A percentile compares a stretch with the other conserved stretches of the same genome.
These are phyloP conservation scores for Nematodospora valgi DNA, from an alignment of 805 yeast species.

Conservation along the genomic window DNA sequence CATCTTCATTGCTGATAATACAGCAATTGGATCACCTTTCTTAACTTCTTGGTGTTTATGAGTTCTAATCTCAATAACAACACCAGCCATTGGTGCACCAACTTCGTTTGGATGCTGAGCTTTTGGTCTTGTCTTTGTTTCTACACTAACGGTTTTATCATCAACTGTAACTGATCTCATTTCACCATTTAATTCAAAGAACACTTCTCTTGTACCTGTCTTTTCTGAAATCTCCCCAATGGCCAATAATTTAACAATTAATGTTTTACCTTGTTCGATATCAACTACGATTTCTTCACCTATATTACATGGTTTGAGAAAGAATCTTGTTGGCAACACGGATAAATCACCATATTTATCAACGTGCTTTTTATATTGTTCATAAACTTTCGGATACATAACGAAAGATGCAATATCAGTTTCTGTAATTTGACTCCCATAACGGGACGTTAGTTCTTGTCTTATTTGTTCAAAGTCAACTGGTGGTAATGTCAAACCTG, in stretches of 20 bases:
- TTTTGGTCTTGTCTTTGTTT: conserved; percentile 82
- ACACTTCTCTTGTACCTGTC: conserved; percentile 93
- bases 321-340: conserved; percentile 88
- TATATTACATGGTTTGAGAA: conserved; percentile 81
- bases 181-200: conserved; percentile 98
- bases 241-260: conserved; percentile 88
- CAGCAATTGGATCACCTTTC: conserved; percentile 95
- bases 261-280: conserved; percentile 91
- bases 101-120: conserved; percentile 91
- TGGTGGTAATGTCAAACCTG: conserved; percentile 88
- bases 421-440: conserved; percentile 66
- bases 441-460: conserved; percentile 72
- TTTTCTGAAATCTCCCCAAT: conserved; percentile 81
- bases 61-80: conserved; percentile 89
- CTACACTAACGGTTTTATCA: conserved; percentile 84
- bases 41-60: conserved; percentile 84
- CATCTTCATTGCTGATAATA: conserved; percentile 98
- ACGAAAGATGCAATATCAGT: conserved; percentile 91
- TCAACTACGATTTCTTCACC: conserved; percentile 87
- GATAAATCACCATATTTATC: conserved; percentile 90
- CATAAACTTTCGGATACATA: conserved; percentile 98
- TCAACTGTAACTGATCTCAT: conserved; percentile 91
- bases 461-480: conserved; percentile 70
- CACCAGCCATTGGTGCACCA: conserved; percentile 99
- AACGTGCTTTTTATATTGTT: conserved; percentile 69